A percentile compares a stretch with the other conserved stretches of the same genome.
Conservation (phyloP, 305 asterid genomes). For the Withania somnifera region DNA sequence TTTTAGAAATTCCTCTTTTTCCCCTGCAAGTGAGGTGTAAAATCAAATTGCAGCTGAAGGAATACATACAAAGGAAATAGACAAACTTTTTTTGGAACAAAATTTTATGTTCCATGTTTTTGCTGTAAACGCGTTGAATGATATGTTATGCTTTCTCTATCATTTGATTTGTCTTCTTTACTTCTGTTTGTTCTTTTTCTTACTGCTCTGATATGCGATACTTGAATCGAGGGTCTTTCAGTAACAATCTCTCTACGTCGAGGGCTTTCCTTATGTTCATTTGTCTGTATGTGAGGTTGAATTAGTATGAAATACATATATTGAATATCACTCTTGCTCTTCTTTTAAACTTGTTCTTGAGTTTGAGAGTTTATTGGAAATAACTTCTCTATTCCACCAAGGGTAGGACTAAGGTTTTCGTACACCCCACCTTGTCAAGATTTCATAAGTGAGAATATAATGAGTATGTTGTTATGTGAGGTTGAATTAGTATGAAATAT, state of each 20-base stretch:
- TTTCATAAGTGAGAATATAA: no score
- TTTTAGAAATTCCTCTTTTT: neutral
- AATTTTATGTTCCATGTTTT: neutral
- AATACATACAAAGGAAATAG: constrained; percentile 4
- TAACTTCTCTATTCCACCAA: neutral
- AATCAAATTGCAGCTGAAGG: constrained; percentile 10
- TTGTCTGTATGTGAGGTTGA: neutral
- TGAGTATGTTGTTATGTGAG: no score
- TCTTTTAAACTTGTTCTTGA: neutral
- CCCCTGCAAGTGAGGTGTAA: constrained; percentile 12
- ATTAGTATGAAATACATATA: neutral
- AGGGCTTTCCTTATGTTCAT: no score
- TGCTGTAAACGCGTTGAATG: neutral
- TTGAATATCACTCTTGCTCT: neutral
- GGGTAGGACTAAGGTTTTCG: neutral
- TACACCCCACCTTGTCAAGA: neutral
- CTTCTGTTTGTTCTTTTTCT: neutral
- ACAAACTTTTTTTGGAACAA: constrained; percentile 1
- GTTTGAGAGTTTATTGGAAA: neutral
- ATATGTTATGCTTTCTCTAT: neutral
- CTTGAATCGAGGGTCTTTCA: neutral
- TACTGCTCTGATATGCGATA: neutral
- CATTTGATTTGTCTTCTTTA: neutral
- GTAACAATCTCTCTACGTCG: neutral
- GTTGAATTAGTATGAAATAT: neutral